phyloP scores from a whole-genome alignment of 495 filamentous ascomycete species.

The Hapsidospora chrysogenum region DNA sequence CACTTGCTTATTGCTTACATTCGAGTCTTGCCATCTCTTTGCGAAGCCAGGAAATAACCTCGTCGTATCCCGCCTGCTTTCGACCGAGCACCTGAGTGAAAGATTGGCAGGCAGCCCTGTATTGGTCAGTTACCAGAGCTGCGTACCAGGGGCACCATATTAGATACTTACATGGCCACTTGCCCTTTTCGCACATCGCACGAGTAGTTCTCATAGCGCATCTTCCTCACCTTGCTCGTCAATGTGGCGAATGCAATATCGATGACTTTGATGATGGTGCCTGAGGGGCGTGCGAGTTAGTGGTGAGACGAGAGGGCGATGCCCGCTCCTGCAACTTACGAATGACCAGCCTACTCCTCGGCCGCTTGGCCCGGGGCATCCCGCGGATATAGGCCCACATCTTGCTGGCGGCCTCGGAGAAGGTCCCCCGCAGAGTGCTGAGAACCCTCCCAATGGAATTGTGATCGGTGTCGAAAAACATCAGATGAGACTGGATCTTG shows the following conservation, averaged over 20 bases:
- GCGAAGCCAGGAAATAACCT: slow-evolving; percentile 44
- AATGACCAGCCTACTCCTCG: slow-evolving; percentile 36
- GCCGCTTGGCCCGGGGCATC: slow-evolving; percentile 37
- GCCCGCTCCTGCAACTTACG: slow-evolving; percentile 35
- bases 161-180: slow-evolving; percentile 42
- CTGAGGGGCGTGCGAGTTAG: slow-evolving; percentile 12
- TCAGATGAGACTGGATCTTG: slow-evolving; percentile 72
- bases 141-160: background rate
- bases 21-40: slow-evolving; percentile 8
- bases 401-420: slow-evolving; percentile 64
- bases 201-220: slow-evolving; percentile 31
- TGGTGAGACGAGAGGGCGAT: too few species aligned
- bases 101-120: slow-evolving; percentile 39
- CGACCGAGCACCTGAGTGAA: slow-evolving; percentile 45
- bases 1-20: background rate
- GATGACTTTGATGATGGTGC: slow-evolving; percentile 48
- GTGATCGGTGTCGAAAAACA: slow-evolving; percentile 76
- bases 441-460: slow-evolving; percentile 56
- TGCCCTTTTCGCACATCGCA: slow-evolving; percentile 48
- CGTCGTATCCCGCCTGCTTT: slow-evolving; percentile 51
- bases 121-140: background rate
- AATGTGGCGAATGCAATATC: slow-evolving; percentile 49
- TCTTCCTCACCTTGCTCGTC: slow-evolving; percentile 32
- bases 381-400: slow-evolving; percentile 64
- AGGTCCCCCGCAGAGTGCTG: slow-evolving; percentile 54